Evolutionary conservation across 805 yeast genomes (phyloP).

Genomic region (Lachancea sp.): DNA sequence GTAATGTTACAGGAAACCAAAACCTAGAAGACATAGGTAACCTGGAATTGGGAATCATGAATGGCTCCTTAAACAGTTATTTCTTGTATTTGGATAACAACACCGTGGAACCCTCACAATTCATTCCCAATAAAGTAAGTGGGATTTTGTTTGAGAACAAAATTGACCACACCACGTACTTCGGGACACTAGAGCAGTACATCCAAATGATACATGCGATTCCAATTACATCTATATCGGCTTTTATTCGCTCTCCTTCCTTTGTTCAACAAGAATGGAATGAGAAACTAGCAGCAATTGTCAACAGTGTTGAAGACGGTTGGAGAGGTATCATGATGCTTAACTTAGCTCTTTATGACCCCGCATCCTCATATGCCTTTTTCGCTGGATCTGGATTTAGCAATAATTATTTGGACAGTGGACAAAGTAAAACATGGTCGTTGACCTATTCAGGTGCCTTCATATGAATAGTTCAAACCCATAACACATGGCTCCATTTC

Average conservation of each 20-base stretch:
- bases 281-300: slow-evolving; percentile 39
- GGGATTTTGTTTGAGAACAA: slow-evolving; percentile 73
- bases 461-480: slow-evolving; percentile 6
- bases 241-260: slow-evolving; percentile 46
- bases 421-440: slow-evolving; percentile 85
- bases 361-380: slow-evolving; percentile 53
- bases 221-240: slow-evolving; percentile 64
- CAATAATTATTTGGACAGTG: slow-evolving; percentile 60
- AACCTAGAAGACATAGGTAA: slow-evolving; percentile 50
- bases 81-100: slow-evolving; percentile 51
- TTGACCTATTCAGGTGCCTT: slow-evolving; percentile 57
- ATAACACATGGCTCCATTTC: background rate
- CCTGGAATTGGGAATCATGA: slow-evolving; percentile 55
- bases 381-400: slow-evolving; percentile 52
- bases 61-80: slow-evolving; percentile 46
- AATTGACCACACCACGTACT: slow-evolving; percentile 66
- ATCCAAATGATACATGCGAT: slow-evolving; percentile 76
- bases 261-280: slow-evolving; percentile 65
- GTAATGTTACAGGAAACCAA: slow-evolving; percentile 45
- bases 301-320: slow-evolving; percentile 50
- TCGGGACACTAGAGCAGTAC: slow-evolving; percentile 65
- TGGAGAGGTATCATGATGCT: slow-evolving; percentile 71
- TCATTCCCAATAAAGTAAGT: slow-evolving; percentile 58
- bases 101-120: slow-evolving; percentile 47
- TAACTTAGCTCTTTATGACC: slow-evolving; percentile 70